phyloP scores from a whole-genome alignment of 805 yeast species.

The Nakazawaea laoshanensis region DNA sequence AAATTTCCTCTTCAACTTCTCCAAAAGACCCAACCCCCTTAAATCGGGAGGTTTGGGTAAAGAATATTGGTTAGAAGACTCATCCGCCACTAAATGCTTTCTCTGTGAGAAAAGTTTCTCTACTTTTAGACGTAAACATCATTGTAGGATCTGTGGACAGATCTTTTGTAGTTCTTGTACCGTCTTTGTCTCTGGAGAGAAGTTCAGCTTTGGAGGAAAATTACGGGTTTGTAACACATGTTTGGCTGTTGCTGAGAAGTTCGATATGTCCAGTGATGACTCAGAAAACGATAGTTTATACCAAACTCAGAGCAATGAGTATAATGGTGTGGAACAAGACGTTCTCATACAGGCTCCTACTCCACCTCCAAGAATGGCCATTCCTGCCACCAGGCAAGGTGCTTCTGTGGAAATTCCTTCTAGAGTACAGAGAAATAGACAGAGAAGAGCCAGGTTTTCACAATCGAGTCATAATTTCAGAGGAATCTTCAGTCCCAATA shows the following conservation, averaged over 20 bases:
- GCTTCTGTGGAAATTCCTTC: conserved; percentile 68
- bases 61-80: conserved; percentile 95
- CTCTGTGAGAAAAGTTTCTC: conserved; percentile 74
- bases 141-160: conserved; percentile 93
- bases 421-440: conserved; percentile 9
- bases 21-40: conserved; percentile 5
- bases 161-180: conserved; percentile 87
- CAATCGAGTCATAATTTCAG: conserved; percentile 3
- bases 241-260: conserved; percentile 49
- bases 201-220: conserved; percentile 55
- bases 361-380: conserved; percentile 68
- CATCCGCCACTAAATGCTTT: conserved; percentile 82
- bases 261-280: conserved; percentile 65
- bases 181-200: conserved; percentile 54
- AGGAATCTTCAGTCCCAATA: neutral
- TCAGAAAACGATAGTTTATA: conserved; percentile 20
- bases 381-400: conserved; percentile 74
- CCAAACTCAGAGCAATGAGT: conserved; percentile 10
- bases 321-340: conserved; percentile 8
- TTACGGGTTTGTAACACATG: conserved; percentile 77
- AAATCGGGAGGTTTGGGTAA: conserved; percentile 10
- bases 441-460: conserved; percentile 13
- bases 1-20: conserved; percentile 8
- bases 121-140: conserved; percentile 87
- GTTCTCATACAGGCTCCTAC: conserved; percentile 25